Evolutionary conservation across 495 filamentous ascomycete genomes (phyloP).

Genomic region (Talaromyces wortmannii): DNA sequence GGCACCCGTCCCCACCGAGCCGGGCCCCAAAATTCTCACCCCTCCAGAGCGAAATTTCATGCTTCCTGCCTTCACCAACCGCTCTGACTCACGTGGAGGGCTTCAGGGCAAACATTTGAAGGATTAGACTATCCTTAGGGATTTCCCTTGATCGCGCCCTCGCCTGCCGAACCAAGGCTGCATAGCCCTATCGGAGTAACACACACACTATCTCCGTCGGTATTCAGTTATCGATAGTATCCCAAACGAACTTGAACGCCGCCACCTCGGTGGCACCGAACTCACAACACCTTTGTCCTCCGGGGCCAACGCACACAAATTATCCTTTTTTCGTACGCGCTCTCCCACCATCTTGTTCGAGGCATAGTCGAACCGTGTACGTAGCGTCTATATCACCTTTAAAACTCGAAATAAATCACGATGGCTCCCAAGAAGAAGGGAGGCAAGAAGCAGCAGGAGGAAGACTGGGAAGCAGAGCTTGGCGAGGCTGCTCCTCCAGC

Average conservation of each 20-base stretch:
- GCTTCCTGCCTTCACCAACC: not conserved
- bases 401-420: constrained; percentile 2
- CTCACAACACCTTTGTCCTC: too few species aligned
- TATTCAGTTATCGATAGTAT: constrained; percentile 2
- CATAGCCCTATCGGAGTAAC: not conserved
- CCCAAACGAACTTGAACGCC: constrained; percentile 1
- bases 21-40: constrained; percentile 4
- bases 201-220: constrained; percentile 1
- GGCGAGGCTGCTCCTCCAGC: constrained; percentile 62
- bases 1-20: constrained; percentile 4
- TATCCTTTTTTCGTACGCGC: not conserved
- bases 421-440: constrained; percentile 96
- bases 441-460: constrained; percentile 68
- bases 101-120: too few species aligned
- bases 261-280: not conserved
- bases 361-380: not conserved
- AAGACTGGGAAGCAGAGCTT: constrained; percentile 96
- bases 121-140: too few species aligned
- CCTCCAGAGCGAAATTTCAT: not conserved
- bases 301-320: not conserved
- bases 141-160: not conserved
- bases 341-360: not conserved
- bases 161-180: not conserved
- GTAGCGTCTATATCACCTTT: not conserved
- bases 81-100: too few species aligned